These are phyloP conservation scores for Phaeosphaeria sp. DNA, from an alignment of 2,329 filamentous ascomycete genomes.

Conservation along the genomic window DNA sequence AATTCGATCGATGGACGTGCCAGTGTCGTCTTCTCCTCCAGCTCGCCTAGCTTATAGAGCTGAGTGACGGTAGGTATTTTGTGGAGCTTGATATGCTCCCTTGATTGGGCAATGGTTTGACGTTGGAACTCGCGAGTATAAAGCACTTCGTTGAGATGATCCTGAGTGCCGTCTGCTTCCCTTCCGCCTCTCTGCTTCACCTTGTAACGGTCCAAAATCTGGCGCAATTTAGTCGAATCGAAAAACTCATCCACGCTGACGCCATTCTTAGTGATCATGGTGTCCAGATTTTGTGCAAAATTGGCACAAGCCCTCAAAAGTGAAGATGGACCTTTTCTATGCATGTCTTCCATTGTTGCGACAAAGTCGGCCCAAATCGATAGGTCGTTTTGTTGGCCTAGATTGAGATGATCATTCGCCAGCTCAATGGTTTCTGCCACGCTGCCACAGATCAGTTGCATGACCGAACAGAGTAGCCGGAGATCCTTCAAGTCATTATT, in stretches of 20 bases:
- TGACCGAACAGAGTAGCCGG: conserved; percentile 31
- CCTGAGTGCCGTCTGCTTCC: conserved; percentile 19
- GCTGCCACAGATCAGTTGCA: conserved; percentile 28
- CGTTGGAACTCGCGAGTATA: conserved; percentile 32
- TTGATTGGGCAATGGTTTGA: conserved; percentile 12
- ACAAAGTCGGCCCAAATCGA: conserved; percentile 37
- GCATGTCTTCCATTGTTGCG: conserved; percentile 20
- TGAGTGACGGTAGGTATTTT: conserved; percentile 35
- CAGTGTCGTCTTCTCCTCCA: conserved; percentile 32
- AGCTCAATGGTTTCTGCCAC: conserved; percentile 29
- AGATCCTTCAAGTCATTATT: conserved; percentile 20
- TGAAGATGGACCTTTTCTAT: conserved; percentile 21
- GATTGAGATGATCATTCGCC: conserved; percentile 19
- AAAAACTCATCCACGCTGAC: not conserved
- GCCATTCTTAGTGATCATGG: conserved; percentile 15
- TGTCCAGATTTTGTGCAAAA: conserved; percentile 29
- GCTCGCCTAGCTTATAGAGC: conserved; percentile 33
- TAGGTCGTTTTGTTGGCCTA: conserved; percentile 5
- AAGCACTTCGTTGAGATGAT: conserved; percentile 34
- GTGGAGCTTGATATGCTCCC: conserved; percentile 27
- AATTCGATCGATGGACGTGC: conserved; percentile 27
- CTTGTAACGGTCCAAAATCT: conserved; percentile 26
- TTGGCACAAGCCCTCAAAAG: conserved; percentile 30
- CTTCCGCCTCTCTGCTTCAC: conserved; percentile 19
- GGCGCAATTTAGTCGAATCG: conserved; percentile 17